Evolutionary conservation across 805 yeast species (phyloP).

Genomic region (Candida maesae): DNA sequence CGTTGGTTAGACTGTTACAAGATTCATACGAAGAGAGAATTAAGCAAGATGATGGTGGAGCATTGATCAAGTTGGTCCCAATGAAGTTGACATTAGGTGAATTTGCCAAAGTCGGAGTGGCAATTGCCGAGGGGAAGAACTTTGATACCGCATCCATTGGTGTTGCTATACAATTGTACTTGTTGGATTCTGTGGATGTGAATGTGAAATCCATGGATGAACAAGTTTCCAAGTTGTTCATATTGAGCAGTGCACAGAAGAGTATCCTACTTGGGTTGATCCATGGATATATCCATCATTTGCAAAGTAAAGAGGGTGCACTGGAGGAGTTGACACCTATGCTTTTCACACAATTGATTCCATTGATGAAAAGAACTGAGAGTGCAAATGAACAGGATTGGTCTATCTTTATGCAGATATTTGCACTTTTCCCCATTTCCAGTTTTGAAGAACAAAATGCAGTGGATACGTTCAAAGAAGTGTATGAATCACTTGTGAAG

Average conservation of each 20-base stretch:
- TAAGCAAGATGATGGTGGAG: too few species aligned
- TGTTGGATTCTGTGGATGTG: constrained; percentile 42
- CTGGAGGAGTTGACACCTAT: constrained; percentile 10
- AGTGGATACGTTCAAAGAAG: constrained; percentile 8
- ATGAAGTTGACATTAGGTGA: constrained; percentile 6
- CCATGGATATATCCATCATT: constrained; percentile 37
- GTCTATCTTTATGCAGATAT: constrained; percentile 17
- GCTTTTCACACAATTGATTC: constrained; percentile 5
- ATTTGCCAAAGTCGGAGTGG: constrained; percentile 28
- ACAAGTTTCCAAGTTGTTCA: constrained; percentile 31
- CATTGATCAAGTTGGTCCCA: constrained; percentile 10
- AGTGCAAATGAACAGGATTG: constrained; percentile 11
- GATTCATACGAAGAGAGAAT: constrained; percentile 24
- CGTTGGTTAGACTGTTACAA: constrained; percentile 27
- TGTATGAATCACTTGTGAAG: constrained; percentile 13
- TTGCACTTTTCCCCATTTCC: constrained; percentile 15
- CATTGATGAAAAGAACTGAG: constrained; percentile 17
- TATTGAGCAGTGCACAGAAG: constrained; percentile 26
- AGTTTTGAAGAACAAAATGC: constrained; percentile 24
- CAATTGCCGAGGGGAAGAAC: constrained; percentile 27
- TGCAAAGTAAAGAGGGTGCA: too few species aligned
- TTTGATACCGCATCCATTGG: constrained; percentile 5
- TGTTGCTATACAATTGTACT: constrained; percentile 39
- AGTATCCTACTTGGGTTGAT: constrained; percentile 35
- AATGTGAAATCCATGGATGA: constrained; percentile 28